Evolutionary conservation across 768 basidiomycete genomes (phyloP).

Genomic region (Termitomyces sp.): DNA sequence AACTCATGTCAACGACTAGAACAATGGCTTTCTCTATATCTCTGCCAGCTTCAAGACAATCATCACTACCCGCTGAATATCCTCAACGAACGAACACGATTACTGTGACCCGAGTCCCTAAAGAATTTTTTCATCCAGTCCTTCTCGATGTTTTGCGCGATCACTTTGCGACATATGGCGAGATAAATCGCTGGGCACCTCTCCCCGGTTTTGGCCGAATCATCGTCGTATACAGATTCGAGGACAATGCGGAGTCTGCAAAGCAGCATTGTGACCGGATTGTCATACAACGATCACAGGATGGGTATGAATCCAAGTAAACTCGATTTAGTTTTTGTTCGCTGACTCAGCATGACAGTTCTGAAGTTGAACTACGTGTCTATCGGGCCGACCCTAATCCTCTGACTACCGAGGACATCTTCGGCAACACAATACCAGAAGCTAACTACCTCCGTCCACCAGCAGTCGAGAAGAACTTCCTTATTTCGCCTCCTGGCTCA

Average conservation of each 20-base stretch:
- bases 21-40: constrained; percentile 18
- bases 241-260: constrained; percentile 64
- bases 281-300: constrained; percentile 48
- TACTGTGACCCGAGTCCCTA: constrained; percentile 75
- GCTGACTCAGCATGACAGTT: constrained; percentile 31
- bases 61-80: constrained; percentile 21
- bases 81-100: constrained; percentile 72
- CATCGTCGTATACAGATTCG: constrained; percentile 72
- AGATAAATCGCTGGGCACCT: constrained; percentile 90
- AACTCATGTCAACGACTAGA: background rate
- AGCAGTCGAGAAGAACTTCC: constrained; percentile 84
- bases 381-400: constrained; percentile 76
- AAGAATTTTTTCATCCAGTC: constrained; percentile 70
- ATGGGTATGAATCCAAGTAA: constrained; percentile 43
- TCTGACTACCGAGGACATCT: constrained; percentile 37
- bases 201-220: constrained; percentile 79
- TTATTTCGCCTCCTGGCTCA: constrained; percentile 97
- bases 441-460: constrained; percentile 75
- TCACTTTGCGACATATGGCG: constrained; percentile 78
- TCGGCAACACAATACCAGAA: constrained; percentile 32
- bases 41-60: constrained; percentile 17
- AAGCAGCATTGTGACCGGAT: constrained; percentile 68
- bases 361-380: constrained; percentile 55
- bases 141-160: constrained; percentile 63
- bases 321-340: constrained; percentile 9